A percentile compares a stretch with the other conserved stretches of the same genome.
These are phyloP conservation scores for Phytophthora rubi DNA, from an alignment of 352 stramenopile species.

Conservation along the genomic window DNA sequence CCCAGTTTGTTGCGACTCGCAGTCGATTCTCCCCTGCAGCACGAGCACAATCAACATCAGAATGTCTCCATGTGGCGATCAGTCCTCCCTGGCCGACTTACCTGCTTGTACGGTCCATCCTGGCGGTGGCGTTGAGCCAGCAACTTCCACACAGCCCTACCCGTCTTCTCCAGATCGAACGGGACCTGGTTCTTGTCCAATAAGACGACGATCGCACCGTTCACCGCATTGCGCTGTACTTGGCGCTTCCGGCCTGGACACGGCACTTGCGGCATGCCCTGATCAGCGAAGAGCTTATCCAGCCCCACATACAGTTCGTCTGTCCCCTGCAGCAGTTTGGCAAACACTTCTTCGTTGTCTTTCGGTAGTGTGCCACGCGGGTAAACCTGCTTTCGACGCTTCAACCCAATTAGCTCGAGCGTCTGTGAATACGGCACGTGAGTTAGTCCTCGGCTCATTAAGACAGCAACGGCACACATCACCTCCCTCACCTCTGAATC, in stretches of 20 bases:
- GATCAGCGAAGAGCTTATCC: slow-evolving; percentile 28
- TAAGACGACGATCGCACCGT: slow-evolving; percentile 28
- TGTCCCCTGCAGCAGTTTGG: slow-evolving; percentile 29
- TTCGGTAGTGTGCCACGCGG: slow-evolving; percentile 3
- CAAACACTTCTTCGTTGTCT: slow-evolving; percentile 33
- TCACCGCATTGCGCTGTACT: slow-evolving; percentile 19
- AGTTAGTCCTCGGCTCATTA: not conserved
- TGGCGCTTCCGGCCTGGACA: slow-evolving; percentile 26
- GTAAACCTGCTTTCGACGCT: slow-evolving; percentile 28
- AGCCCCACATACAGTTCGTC: slow-evolving; percentile 28
- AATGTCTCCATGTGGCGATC: not conserved
- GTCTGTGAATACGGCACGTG: slow-evolving; percentile 12
- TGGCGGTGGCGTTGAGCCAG: slow-evolving; percentile 26
- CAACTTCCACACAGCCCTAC: slow-evolving; percentile 36
- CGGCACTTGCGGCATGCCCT: slow-evolving; percentile 24
- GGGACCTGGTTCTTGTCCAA: slow-evolving; percentile 40
- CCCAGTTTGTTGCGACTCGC: slow-evolving; percentile 20
- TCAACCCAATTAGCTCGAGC: slow-evolving; percentile 30
- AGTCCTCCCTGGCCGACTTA: not conserved
- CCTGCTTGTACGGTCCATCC: slow-evolving; percentile 24
- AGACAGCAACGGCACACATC: not conserved
- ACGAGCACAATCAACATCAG: not conserved
- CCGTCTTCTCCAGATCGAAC: slow-evolving; percentile 33
- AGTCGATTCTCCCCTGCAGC: slow-evolving; percentile 25
- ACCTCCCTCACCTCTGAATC: slow-evolving; percentile 22